These are phyloP conservation scores for Fusarium clavum DNA, from an alignment of 2,329 filamentous ascomycete species.

Conservation along the genomic window DNA sequence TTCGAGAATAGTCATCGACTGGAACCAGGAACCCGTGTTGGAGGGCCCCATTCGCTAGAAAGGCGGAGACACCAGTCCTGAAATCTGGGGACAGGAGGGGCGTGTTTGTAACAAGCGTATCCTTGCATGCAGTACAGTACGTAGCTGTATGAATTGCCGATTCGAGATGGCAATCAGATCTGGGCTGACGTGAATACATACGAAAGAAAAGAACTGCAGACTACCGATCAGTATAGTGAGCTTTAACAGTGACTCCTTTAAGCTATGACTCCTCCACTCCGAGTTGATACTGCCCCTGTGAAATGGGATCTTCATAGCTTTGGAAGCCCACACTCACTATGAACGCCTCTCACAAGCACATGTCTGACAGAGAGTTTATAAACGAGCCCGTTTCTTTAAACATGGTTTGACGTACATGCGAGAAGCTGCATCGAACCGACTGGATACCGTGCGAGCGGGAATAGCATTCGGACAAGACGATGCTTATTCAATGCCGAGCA, in stretches of 20 bases:
- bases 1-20: background rate
- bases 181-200: constrained; percentile 13
- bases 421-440: constrained; percentile 28
- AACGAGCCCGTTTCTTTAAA: constrained; percentile 4
- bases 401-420: constrained; percentile 7
- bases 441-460: constrained; percentile 36
- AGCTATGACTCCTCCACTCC: background rate
- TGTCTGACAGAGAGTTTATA: constrained; percentile 7
- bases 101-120: constrained; percentile 26
- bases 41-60: constrained; percentile 21
- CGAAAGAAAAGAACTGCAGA: background rate
- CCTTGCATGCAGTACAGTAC: background rate
- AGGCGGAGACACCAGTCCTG: constrained; percentile 41
- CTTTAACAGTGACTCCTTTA: background rate
- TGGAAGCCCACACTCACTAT: background rate
- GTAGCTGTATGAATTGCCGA: constrained; percentile 9
- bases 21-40: background rate
- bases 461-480: constrained; percentile 1
- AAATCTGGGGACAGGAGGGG: constrained; percentile 45
- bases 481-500: background rate
- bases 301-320: background rate
- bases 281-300: background rate
- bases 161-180: constrained; percentile 15
- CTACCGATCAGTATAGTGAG: background rate
- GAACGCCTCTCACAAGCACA: background rate